A percentile compares a stretch with the other conserved stretches of the same genome.
Conservation (phyloP, 2,329 filamentous ascomycete species). For the Rhynchosporium graminicola region DNA sequence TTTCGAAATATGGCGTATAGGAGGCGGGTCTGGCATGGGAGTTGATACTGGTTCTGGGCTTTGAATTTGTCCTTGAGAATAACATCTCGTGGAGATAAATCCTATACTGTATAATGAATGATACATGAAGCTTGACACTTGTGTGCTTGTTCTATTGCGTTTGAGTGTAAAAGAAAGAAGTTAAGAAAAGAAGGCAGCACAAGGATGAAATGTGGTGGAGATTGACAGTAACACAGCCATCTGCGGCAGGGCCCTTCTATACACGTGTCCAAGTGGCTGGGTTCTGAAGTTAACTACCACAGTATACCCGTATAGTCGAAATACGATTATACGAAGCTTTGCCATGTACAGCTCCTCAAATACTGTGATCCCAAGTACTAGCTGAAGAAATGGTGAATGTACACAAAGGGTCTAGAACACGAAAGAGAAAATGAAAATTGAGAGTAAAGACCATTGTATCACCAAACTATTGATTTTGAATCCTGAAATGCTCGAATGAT, state of each 20-base stretch:
- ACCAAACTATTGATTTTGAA: not conserved
- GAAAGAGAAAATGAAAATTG: not conserved
- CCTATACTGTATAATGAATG: constrained; percentile 10
- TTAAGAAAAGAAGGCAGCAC: not conserved
- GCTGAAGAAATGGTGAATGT: not conserved
- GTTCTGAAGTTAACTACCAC: not conserved
- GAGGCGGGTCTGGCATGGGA: not conserved
- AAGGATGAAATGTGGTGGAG: not conserved
- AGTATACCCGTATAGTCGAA: not conserved
- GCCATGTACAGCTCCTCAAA: not conserved
- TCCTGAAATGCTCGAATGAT: not conserved
- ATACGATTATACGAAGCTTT: too few species aligned
- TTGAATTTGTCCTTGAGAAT: not conserved
- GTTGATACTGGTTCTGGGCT: not conserved
- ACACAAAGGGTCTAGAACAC: not conserved
- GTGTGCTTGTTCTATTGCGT: not conserved
- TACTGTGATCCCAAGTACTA: not conserved
- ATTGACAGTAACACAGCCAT: not conserved
- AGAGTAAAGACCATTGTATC: not conserved
- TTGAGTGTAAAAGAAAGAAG: not conserved
- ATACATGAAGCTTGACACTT: not conserved
- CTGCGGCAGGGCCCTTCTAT: not conserved
- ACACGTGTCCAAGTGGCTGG: not conserved
- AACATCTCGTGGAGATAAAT: not conserved
- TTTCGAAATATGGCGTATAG: not conserved